These are phyloP conservation scores for Micractinium sp. DNA, from an alignment of 139 green algal genomes.

Conservation along the genomic window DNA sequence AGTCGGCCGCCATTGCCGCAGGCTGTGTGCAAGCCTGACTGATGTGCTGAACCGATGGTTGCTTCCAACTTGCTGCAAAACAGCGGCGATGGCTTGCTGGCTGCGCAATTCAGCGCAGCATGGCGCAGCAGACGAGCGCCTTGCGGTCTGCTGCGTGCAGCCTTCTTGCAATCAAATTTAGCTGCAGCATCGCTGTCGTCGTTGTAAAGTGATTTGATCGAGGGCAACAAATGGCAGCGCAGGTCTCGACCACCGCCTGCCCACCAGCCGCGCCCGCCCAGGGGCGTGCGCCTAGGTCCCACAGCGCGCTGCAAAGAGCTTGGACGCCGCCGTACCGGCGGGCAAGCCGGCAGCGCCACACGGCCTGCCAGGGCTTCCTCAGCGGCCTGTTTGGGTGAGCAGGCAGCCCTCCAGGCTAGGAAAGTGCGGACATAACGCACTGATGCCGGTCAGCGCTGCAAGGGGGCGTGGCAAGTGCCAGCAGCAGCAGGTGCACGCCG, in stretches of 20 bases:
- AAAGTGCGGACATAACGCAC: too few relatives aligned
- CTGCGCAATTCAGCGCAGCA: background rate
- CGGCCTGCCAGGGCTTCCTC: slow-evolving; percentile 29
- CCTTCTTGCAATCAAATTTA: background rate
- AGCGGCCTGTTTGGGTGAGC: slow-evolving; percentile 27
- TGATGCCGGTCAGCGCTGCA: too few relatives aligned
- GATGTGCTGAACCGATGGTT: too few relatives aligned
- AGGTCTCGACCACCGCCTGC: background rate
- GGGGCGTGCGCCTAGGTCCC: too few relatives aligned
- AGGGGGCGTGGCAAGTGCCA: background rate
- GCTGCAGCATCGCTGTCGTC: too few relatives aligned
- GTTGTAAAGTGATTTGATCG: background rate
- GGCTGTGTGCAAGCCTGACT: background rate
- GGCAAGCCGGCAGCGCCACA: background rate
- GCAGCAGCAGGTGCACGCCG: background rate
- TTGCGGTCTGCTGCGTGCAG: too few relatives aligned
- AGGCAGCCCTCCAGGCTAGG: background rate
- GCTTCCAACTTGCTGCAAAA: too few relatives aligned
- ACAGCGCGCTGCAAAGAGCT: too few relatives aligned
- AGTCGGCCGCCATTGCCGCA: background rate
- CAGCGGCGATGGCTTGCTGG: too few relatives aligned
- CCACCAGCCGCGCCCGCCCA: background rate
- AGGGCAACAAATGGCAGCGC: background rate
- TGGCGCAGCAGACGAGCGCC: background rate
- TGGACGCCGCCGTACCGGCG: background rate